Evolutionary conservation across 108 stramenopile genomes (phyloP), one percentile per base, ranked within the genome.

Genomic region (Skeletonema tropicum): DNA sequence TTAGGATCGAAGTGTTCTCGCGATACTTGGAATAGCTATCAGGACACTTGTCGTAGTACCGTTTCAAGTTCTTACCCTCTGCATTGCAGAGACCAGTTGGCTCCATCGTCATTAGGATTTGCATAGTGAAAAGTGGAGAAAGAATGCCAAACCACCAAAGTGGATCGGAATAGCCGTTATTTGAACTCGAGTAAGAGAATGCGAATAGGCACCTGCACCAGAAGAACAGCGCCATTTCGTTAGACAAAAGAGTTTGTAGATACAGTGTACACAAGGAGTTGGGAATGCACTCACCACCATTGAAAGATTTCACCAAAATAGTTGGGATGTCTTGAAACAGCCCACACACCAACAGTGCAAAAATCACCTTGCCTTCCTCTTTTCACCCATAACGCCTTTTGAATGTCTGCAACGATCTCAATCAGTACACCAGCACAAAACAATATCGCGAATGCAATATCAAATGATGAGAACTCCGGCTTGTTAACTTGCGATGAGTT

Each of bases 301-400:
- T 87, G 87, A 26, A 84, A 77, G 14, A 90, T 90, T 74, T 90
- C 90, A 57, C 86, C 90, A 74, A 86, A 86, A 68, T 90, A 90
- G 72, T 90, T 90, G 8, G 87, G 90, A 75, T 88, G 90, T 12
- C 90, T 84, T 49, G 87, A 88, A 25, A 63, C 75, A 5, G 78
- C 78, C 87, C 90, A 88, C 12, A 86, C 42, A 11, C 90, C 90
- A 12, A 77, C 79, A 7, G 45, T 5, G 74, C 90, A 90, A 49
- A 90, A 88, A 38, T 75, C 52, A 17, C 89, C 87, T 35, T 63
- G 64, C 31, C 90, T 84, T 15, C 87, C 90, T 35, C 41, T 11
- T 29, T 71, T 57, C 17, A 90, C 84, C 90, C 90, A 88, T 19
- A 61, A 25, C 3, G 90, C 74, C 55, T 90, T 90, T 60, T 85